These are phyloP conservation scores for Stygiomarasmius scandens DNA, from an alignment of 1,284 basidiomycete genomes.

Conservation along the genomic window DNA sequence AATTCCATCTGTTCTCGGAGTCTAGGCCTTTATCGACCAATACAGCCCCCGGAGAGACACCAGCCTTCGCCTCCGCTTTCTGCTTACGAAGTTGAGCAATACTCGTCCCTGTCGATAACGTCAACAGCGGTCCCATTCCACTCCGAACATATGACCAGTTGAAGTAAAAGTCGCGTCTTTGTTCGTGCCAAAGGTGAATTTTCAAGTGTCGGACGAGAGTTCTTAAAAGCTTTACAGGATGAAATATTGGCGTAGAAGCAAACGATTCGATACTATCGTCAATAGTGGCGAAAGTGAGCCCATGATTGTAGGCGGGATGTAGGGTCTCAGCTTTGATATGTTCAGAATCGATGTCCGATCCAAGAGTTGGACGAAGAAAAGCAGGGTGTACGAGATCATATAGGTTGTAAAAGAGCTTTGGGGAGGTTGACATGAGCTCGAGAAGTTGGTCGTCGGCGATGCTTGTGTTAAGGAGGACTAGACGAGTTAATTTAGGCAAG, in stretches of 20 bases:
- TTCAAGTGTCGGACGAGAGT: background rate
- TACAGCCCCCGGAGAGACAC: no score
- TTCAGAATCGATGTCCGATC: no score
- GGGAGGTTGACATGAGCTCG: slow-evolving; percentile 18
- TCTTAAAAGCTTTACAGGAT: background rate
- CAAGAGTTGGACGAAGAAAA: background rate
- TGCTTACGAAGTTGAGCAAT: no score
- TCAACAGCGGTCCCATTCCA: background rate
- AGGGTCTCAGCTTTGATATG: background rate
- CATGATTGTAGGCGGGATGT: background rate
- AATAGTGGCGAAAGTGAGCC: background rate
- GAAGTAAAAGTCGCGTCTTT: background rate
- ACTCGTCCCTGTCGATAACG: background rate
- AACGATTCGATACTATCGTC: no score
- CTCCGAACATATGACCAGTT: background rate
- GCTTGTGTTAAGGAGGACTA: slow-evolving; percentile 23
- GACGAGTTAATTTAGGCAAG: slow-evolving; percentile 21
- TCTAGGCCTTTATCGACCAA: no score
- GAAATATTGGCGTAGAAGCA: background rate
- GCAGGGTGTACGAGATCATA: slow-evolving; percentile 28
- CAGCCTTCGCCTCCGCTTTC: background rate
- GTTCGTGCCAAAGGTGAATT: no score
- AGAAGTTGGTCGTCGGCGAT: background rate
- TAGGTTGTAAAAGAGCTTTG: slow-evolving; percentile 22
- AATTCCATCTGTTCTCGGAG: no score